Evolutionary conservation across 208 protist genomes (phyloP), one percentile per base, ranked within the genome.

Genomic region (Zelonia costaricensis): DNA sequence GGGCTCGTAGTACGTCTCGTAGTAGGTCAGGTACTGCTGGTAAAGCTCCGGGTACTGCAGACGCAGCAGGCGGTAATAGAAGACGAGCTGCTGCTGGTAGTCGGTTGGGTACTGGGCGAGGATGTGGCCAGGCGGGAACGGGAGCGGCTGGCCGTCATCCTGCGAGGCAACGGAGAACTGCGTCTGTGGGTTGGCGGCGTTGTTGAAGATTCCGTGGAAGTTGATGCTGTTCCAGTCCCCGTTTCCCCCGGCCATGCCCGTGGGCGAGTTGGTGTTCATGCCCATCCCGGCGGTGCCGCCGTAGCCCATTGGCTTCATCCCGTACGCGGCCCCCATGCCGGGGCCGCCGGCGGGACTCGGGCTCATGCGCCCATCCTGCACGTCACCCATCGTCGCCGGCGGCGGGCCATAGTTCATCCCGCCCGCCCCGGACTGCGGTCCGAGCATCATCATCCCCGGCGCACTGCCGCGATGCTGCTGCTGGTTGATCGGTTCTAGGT

Each of bases 21-120:
- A 81, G 59, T 86, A 86, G 30, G 79, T 54, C 1, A 78, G 62
- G 57, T 86, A 86, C 64, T 86, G 80, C 64, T 70, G 60, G 22
- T 86, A 86, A 9, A 82, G 54, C 20, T 86, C 71, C 2, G 80
- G 80, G 52, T 86, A 78, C 52, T 76, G 69, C 18, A 71, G 62
- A 15, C 73, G 69, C 52, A 86, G 58, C 33, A 69, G 55, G 9
- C 61, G 67, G 58, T 86, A 86, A 53, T 86, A 86, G 25, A 64
- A 62, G 15, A 86, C 40, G 44, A 82, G 62, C 39, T 79, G 59
- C 49, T 76, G 69, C 62, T 79, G 80, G 45, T 81, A 86, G 13
- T 79, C 67, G 8, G 70, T 35, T 3, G 80, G 80, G 56, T 86
- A 86, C 48, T 70, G 66, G 6, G 67, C 70, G 3, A 86, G 56